These are phyloP conservation scores for Tolypocladium album DNA, from an alignment of 2,329 filamentous ascomycete genomes.

Conservation along the genomic window DNA sequence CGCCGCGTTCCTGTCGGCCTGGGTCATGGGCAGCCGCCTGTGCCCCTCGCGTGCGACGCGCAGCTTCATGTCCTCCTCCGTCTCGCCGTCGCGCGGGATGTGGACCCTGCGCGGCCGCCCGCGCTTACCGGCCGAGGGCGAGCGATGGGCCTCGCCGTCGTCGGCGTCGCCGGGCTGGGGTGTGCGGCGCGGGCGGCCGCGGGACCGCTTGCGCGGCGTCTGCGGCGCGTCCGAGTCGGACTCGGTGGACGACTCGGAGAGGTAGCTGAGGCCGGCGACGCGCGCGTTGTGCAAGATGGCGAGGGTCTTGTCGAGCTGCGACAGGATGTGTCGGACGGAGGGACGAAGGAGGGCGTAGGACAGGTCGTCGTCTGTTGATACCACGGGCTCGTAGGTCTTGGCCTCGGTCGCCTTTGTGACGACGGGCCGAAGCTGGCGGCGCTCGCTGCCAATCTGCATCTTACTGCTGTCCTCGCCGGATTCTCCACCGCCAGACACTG, in stretches of 20 bases:
- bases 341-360: conserved; percentile 57
- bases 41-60: conserved; percentile 35
- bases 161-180: conserved; percentile 3
- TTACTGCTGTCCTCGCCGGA: conserved; percentile 1
- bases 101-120: conserved; percentile 31
- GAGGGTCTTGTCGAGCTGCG: conserved; percentile 59
- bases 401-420: background rate
- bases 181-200: conserved; percentile 15
- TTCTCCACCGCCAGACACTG: background rate
- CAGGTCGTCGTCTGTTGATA: conserved; percentile 60
- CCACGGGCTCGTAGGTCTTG: conserved; percentile 33
- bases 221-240: conserved; percentile 19
- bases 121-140: conserved; percentile 8
- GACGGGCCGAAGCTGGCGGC: background rate
- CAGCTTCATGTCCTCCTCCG: conserved; percentile 31
- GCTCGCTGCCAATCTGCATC: background rate
- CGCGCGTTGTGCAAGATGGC: conserved; percentile 58
- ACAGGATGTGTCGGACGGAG: conserved; percentile 57
- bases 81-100: conserved; percentile 30
- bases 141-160: conserved; percentile 4
- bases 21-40: conserved; percentile 15
- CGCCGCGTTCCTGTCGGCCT: conserved; percentile 15
- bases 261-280: conserved; percentile 31
- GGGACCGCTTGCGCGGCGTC: conserved; percentile 9
- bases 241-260: conserved; percentile 28